Percentiles rank a stretch among this genome's conserved stretches.
These are phyloP conservation scores for Zygoascus ofunaensis DNA, from an alignment of 805 yeast genomes.

Conservation along the genomic window DNA sequence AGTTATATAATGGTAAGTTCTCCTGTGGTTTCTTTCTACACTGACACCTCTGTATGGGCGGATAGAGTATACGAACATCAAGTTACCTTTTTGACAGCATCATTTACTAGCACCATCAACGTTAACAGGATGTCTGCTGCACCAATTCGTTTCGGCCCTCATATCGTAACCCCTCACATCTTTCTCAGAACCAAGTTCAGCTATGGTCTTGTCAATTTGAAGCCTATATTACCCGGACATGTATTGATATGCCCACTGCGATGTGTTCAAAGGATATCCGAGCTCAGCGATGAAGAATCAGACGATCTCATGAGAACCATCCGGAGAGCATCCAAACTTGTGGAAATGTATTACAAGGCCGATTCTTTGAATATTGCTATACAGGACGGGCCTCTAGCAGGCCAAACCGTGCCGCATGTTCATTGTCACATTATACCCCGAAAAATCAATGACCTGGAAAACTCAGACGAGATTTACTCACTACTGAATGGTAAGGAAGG, in stretches of 20 bases:
- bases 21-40: no score
- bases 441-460: constrained; percentile 40
- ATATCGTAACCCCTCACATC: constrained; percentile 29
- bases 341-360: constrained; percentile 60
- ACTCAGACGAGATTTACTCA: constrained; percentile 71
- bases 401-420: constrained; percentile 91
- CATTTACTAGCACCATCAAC: not conserved
- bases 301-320: constrained; percentile 70
- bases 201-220: constrained; percentile 81
- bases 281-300: constrained; percentile 59
- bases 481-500: constrained; percentile 49
- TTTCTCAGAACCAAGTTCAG: constrained; percentile 51
- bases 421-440: constrained; percentile 94
- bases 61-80: no score
- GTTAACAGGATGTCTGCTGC: not conserved
- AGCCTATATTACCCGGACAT: constrained; percentile 93
- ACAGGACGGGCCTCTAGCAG: constrained; percentile 95
- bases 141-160: constrained; percentile 24
- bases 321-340: constrained; percentile 60
- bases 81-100: no score
- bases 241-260: constrained; percentile 81
- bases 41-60: no score
- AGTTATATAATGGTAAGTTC: no score
- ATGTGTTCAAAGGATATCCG: constrained; percentile 54
- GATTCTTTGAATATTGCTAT: constrained; percentile 83